Evolutionary conservation across 768 basidiomycete species (phyloP), one percentile per base, ranked within the genome.

Genomic region (Amanita rubescens): DNA sequence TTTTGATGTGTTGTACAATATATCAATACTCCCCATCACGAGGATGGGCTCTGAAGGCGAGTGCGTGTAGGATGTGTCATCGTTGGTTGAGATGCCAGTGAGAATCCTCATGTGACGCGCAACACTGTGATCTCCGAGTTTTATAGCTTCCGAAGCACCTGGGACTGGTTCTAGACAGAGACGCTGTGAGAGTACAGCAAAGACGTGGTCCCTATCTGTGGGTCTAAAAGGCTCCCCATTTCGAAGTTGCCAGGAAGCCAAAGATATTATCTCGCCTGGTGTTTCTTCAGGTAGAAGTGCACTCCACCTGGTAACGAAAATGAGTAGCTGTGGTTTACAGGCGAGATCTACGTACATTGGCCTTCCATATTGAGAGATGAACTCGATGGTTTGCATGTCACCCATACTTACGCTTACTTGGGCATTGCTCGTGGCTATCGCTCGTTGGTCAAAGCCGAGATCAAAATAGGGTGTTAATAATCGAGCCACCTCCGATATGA

Each of bases 181-280:
- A 42, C 59, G 57, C 49, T 58, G 57, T 15, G 57, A 57, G 38
- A 61, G 48, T 38, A 61, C 56, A 35, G 60, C 56, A 58, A 58
- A 43, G 4, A 58, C 47, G 35, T 55, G 45, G 47, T 50, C 46
- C 5, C 14, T 38, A 19, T 54, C 27, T n/a, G 0, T 2, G 37
- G 27, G n/a, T 22, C 8, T 5, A 12, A 57, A 54, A 41, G 19
- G 1, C 24, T 22, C 38, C 17, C 17, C 32, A 17, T 22, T 27
- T 49, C 22, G 11, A 39, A 49, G 48, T 37, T 49, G 35, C 5
- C 33, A 25, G 32, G 48, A 35, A 19, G 48, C 48, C 30, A 34
- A 3, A 25, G 15, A 25, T 22, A 35, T 24, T 11, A 35, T n/a
- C 8, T 25, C 24, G 19, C 22, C 30, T 10, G 19, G 14, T 11